These are phyloP conservation scores for Daldinia loculata DNA, from an alignment of 495 filamentous ascomycete genomes.

Conservation along the genomic window DNA sequence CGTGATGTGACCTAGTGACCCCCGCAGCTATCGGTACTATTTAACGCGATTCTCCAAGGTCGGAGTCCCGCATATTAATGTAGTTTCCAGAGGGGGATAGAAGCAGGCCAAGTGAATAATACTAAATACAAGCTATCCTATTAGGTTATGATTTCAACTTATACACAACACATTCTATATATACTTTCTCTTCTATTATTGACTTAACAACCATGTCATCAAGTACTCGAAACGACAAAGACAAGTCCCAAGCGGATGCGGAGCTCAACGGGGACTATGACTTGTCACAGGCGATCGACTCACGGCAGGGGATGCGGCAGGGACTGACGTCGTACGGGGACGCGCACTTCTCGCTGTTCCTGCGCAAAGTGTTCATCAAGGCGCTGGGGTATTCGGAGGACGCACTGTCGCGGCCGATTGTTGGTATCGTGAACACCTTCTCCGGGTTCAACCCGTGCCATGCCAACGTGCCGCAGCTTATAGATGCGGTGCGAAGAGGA, in stretches of 20 bases:
- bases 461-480: conserved; percentile 70
- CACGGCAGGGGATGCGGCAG: conserved; percentile 62
- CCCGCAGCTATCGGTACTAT: neutral
- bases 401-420: conserved; percentile 68
- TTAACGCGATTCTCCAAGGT: neutral
- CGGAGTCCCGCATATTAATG: neutral
- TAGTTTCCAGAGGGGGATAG: neutral
- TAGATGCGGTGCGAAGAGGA: conserved; percentile 71
- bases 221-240: neutral
- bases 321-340: conserved; percentile 74
- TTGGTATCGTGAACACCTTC: conserved; percentile 72
- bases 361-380: conserved; percentile 76
- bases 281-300: conserved; percentile 57
- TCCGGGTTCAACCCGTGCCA: conserved; percentile 76
- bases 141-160: neutral
- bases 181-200: neutral
- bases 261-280: conserved; percentile 59
- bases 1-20: neutral
- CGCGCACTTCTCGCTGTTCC: conserved; percentile 73
- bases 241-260: neutral
- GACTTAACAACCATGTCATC: neutral
- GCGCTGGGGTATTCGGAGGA: conserved; percentile 73
- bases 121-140: neutral
- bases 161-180: neutral
- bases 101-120: neutral